Conservation (phyloP, 208 protist species). For the Crithidia acanthocephali region DNA sequence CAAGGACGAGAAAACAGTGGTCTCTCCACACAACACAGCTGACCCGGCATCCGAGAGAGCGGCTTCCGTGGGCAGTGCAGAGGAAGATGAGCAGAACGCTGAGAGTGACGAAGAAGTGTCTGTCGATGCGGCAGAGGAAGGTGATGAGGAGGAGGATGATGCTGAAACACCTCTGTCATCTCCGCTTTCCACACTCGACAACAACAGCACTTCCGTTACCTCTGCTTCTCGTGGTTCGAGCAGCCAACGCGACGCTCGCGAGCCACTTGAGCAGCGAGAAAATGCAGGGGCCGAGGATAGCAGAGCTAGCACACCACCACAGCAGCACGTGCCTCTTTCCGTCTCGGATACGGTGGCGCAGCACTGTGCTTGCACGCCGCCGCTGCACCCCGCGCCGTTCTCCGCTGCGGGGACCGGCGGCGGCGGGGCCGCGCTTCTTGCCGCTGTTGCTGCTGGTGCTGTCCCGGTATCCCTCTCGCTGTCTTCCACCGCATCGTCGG, state of each 20-base stretch:
- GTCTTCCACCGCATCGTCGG: background rate
- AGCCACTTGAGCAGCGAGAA: background rate
- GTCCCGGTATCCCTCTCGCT: no score
- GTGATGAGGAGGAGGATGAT: background rate
- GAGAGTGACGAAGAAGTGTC: background rate
- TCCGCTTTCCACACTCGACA: background rate
- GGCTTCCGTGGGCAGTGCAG: no score
- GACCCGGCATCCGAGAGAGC: background rate
- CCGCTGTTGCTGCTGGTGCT: no score
- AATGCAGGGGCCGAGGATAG: background rate
- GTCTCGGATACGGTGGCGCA: background rate
- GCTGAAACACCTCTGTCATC: background rate
- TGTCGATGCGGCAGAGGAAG: background rate
- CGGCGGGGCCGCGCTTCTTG: no score
- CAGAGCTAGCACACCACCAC: background rate
- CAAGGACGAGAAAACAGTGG: background rate
- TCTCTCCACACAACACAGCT: background rate
- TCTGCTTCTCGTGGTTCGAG: no score
- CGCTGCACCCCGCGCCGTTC: background rate
- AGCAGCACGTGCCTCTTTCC: background rate
- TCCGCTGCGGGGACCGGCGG: background rate
- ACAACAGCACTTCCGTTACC: no score
- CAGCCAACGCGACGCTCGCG: background rate
- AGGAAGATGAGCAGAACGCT: background rate
- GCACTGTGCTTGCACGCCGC: conserved; percentile 16